phyloP scores from a whole-genome alignment of 495 filamentous ascomycete genomes.

The Saxophila tyrrhenica region DNA sequence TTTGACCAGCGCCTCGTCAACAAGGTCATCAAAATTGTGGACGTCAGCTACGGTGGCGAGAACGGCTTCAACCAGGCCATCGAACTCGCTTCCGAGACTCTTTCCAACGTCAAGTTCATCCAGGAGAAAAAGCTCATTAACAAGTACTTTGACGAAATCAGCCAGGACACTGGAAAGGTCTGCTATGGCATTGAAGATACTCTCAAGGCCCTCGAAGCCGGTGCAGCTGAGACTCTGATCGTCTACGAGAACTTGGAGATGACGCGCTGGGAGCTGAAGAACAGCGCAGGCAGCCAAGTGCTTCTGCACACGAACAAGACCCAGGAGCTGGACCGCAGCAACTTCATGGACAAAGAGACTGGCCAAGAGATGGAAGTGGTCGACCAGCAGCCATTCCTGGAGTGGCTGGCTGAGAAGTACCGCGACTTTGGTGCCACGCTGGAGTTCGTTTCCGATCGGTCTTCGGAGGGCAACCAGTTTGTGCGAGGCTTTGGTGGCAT shows the following conservation, averaged over 20 bases:
- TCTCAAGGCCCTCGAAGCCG: slow-evolving; percentile 90
- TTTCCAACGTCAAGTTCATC: slow-evolving; percentile 98
- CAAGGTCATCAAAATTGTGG: slow-evolving; percentile 98
- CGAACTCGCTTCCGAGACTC: slow-evolving; percentile 85
- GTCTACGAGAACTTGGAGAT: slow-evolving; percentile 97
- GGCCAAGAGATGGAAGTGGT: slow-evolving; percentile 93
- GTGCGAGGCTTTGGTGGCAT: slow-evolving; percentile 99
- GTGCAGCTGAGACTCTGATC: slow-evolving; percentile 86
- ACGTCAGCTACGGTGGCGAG: slow-evolving; percentile 96
- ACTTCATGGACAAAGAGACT: slow-evolving; percentile 89
- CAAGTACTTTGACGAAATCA: slow-evolving; percentile 97
- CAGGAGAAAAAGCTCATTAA: slow-evolving; percentile 99
- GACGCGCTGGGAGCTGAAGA: slow-evolving; percentile 80
- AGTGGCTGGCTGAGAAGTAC: slow-evolving; percentile 97
- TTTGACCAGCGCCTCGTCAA: slow-evolving; percentile 81
- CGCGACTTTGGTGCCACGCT: slow-evolving; percentile 94
- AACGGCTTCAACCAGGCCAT: slow-evolving; percentile 99
- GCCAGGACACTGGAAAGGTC: slow-evolving; percentile 85
- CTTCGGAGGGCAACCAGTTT: slow-evolving; percentile 97
- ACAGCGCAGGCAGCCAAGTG: slow-evolving; percentile 54
- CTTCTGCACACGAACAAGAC: slow-evolving; percentile 80
- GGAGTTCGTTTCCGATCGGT: slow-evolving; percentile 95
- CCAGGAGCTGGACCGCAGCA: slow-evolving; percentile 65
- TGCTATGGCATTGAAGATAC: slow-evolving; percentile 98
- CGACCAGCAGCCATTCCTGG: slow-evolving; percentile 78